Evolutionary conservation across 805 yeast genomes (phyloP), one percentile per base, ranked within the genome.

Genomic region (Cyberlindnera maritima): DNA sequence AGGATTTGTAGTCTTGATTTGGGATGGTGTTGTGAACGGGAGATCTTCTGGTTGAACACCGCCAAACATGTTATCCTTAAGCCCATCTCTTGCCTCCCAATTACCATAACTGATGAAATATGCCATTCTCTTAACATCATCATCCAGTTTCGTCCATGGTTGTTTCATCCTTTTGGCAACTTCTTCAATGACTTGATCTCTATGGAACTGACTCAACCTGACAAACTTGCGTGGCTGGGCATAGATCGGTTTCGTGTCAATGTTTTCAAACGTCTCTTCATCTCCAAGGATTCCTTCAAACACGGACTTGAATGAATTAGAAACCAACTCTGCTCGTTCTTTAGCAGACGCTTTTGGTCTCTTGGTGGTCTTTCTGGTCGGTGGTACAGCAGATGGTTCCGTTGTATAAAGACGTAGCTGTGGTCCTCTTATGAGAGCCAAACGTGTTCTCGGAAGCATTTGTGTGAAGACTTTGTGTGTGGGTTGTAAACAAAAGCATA

Each of bases 101-200:
- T 83, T 71, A 2, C 91, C 91, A 63, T 81, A 86, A 0, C 83
- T 74, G 26, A 83, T 72, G 66, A 74, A 82, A 61, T 80, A 83
- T 10, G 79, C 74, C 52, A 83, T 68, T 50, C 75, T 69, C 58
- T 84, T 83, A 43, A 75, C 75, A 42, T 76, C 72, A 12, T 50
- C 50, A 4, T 78, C 69, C 38, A 83, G 53, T 35, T 68, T 63
- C 2, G 62, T 61, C 95, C 95, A 86, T 44, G 75, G 71, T 43
- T 71, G 71, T 52, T 76, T 80, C 58, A 66, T 68, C 47, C 67
- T 66, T 23, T 77, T 59, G 53, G 75, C 62, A 62, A 81, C 63
- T 48, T 80, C 83, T 35, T 74, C 72, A 25, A 76, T 65, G 17
- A 74, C 75, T 53, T 80, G 84, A 41, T 83, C 80, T 56, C 82